A percentile compares a stretch with the other conserved stretches of the same genome.
phyloP scores from a whole-genome alignment of 495 filamentous ascomycete species.

The Penicillium lividum region DNA sequence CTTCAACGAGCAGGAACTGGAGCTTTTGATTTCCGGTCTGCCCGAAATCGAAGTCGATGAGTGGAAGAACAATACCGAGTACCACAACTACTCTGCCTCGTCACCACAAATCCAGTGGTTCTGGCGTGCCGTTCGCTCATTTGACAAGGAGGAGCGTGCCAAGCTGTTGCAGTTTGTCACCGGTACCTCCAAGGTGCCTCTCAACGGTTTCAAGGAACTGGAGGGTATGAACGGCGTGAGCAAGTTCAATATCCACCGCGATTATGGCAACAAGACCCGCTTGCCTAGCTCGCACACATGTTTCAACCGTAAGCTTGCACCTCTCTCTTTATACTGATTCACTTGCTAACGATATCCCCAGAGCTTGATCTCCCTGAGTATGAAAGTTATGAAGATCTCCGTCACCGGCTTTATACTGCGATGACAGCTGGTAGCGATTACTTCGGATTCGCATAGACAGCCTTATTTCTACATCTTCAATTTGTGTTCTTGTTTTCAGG shows the following conservation, averaged over 20 bases:
- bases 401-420: conserved; percentile 85
- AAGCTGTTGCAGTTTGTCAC: conserved; percentile 98
- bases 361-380: conserved; percentile 99
- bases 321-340: neutral
- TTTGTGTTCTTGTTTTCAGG: conserved; percentile 15
- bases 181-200: conserved; percentile 95
- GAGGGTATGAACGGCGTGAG: conserved; percentile 99
- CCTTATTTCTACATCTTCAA: conserved; percentile 4
- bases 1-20: conserved; percentile 98
- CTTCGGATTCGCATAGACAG: conserved; percentile 86
- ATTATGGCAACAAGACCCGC: conserved; percentile 96
- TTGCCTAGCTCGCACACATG: conserved; percentile 96
- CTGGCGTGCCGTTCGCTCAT: conserved; percentile 97
- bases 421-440: conserved; percentile 96
- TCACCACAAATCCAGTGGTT: conserved; percentile 99
- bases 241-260: conserved; percentile 97
- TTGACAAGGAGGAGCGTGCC: conserved; percentile 97
- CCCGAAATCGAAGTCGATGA: conserved; percentile 98
- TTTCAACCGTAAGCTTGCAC: conserved; percentile 84
- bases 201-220: conserved; percentile 98
- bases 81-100: conserved; percentile 94
- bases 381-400: conserved; percentile 89
- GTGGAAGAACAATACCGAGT: conserved; percentile 98
- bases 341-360: conserved; percentile 48
- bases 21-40: conserved; percentile 93